Evolutionary conservation across 371 early-diverging fungal species (phyloP), one percentile per base, ranked within the genome.

Genomic region (Rhizopus sp.): DNA sequence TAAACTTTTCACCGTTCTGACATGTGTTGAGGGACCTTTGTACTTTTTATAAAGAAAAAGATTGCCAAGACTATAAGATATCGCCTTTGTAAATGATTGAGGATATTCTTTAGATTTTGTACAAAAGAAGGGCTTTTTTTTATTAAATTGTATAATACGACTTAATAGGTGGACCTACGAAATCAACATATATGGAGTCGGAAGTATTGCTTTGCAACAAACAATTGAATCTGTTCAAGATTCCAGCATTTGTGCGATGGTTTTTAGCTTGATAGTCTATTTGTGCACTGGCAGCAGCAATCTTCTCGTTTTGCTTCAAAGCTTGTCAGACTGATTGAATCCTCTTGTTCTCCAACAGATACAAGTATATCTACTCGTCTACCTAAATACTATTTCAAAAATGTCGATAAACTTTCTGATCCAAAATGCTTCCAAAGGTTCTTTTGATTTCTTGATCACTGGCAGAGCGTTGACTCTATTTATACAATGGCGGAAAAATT

Each of bases 161-260:
- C n/a, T n/a, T n/a, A n/a, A n/a, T n/a, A n/a, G n/a, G n/a, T 5
- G 47, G 15, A 30, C 47, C 47, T 5, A 47, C 29, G 10, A 47
- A 2, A 29, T 47, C 47, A 7, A 47, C 29, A 32, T 47, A 47
- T 12, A 47, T 47, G 29, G 2, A 47, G 13, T 29, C 30, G 10
- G 7, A 29, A 29, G 15, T 29, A 15, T 15, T n/a, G n/a, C n/a
- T n/a, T n/a, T n/a, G n/a, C n/a, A n/a, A n/a, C n/a, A n/a, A n/a
- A n/a, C n/a, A n/a, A n/a, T n/a, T 47, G 47, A 9, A 9, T 47
- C 47, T 7, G 47, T 47, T 47, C 9, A 47, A 29, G 47, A 7
- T 47, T 5, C 1, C 47, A 7, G 31, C 29, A 29, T 47, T 47
- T 7, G 6, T 47, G 1, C 47, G 7, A 32, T 47, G 47, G 15